Conservation (phyloP, 2,329 filamentous ascomycete genomes). For the Ophiostoma sp. region DNA sequence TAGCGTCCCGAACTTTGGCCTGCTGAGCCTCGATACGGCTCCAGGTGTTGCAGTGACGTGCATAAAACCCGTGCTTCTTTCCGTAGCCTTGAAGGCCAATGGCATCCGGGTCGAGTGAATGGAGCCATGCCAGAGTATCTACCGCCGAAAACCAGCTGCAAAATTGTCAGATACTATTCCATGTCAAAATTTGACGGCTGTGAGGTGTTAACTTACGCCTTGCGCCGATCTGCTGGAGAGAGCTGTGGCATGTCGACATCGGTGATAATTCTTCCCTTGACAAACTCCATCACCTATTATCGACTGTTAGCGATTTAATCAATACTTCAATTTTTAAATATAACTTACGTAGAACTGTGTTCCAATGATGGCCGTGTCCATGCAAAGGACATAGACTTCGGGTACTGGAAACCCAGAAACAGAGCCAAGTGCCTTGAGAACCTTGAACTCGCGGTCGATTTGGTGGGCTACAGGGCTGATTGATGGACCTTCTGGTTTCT, state of each 20-base stretch:
- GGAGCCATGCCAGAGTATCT: neutral
- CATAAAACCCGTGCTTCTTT: neutral
- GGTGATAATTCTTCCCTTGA: neutral
- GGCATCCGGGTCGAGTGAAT: neutral
- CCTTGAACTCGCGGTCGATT: neutral
- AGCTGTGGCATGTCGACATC: neutral
- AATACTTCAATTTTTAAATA: no score
- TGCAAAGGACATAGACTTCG: neutral
- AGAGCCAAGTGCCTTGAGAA: neutral
- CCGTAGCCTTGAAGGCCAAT: neutral
- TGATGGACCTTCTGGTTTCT: neutral
- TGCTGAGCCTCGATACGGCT: neutral
- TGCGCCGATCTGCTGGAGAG: neutral
- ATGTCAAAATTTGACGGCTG: no score
- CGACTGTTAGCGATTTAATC: neutral
- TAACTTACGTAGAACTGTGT: neutral
- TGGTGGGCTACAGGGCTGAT: neutral
- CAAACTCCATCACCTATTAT: neutral
- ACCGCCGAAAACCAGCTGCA: neutral
- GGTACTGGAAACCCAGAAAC: neutral
- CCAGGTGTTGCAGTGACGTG: neutral
- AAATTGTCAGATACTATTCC: neutral
- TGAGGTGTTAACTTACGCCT: neutral
- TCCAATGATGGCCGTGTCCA: neutral
- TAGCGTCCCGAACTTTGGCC: neutral